Conservation (phyloP, 176 grass and related monocot genomes). For the Metroxylon sagu region DNA sequence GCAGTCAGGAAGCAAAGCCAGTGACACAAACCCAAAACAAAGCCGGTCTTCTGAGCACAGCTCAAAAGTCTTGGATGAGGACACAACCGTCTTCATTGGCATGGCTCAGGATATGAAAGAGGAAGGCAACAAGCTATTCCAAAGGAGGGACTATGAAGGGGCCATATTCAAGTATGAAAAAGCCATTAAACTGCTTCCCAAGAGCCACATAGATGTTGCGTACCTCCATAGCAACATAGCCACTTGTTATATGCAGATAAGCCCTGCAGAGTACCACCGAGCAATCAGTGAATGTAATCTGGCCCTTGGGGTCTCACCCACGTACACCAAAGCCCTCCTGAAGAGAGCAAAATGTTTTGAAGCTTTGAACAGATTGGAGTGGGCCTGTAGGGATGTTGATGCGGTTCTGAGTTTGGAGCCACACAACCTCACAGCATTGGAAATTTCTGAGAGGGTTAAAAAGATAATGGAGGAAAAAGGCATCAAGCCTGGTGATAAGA, state of each 20-base stretch:
- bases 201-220: conserved; percentile 39
- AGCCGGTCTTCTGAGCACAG: conserved; percentile 12
- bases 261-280: conserved; percentile 56
- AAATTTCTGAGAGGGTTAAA: conserved; percentile 56
- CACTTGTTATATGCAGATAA: conserved; percentile 93
- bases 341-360: conserved; percentile 86
- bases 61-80: conserved; percentile 55
- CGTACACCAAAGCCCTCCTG: conserved; percentile 77
- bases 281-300: conserved; percentile 83
- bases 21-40: conserved; percentile 47
- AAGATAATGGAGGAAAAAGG: conserved; percentile 63
- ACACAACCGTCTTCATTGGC: conserved; percentile 53
- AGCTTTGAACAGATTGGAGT: conserved; percentile 52
- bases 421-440: conserved; percentile 66
- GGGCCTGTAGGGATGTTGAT: conserved; percentile 53
- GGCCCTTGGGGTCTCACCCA: conserved; percentile 48
- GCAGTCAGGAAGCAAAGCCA: conserved; percentile 9
- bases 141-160: conserved; percentile 67
- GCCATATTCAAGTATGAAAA: conserved; percentile 80
- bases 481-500: conserved; percentile 50
- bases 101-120: conserved; percentile 70
- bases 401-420: conserved; percentile 57
- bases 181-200: conserved; percentile 60
- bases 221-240: conserved; percentile 80
- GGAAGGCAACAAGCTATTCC: conserved; percentile 78